Evolutionary conservation across 2,329 filamentous ascomycete genomes (phyloP), one percentile per base, ranked within the genome.

Genomic region (Alternaria atra): DNA sequence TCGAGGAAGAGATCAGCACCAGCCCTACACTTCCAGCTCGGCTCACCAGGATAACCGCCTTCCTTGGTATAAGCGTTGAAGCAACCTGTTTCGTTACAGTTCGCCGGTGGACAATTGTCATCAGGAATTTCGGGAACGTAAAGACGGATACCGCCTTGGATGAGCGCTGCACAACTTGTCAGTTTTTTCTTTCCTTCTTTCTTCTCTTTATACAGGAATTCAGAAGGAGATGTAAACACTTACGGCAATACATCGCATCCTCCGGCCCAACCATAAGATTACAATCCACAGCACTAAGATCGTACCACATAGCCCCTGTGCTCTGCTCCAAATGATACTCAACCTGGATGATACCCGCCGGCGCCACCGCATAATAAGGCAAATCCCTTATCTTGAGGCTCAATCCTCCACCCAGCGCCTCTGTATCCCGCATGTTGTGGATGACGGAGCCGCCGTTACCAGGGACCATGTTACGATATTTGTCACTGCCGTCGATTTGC

Each of bases 371-470:
- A 23, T 73, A 72, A 39, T 52, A 17, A 2, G 68, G 66, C 3
- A 64, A n/a, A 39, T 73, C 70, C 27, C 71, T 65, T 13, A 73
- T 61, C 40, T 73, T 75, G 48, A 75, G 39, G 6, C 60, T 48
- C 4, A 70, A 56, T 6, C 70, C 69, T 12, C 63, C 63, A 6
- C 39, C 39, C 2, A 55, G 32, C 4, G 5, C 5, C 35, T 61
- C 58, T 2, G 62, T 62, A 32, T 64, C 58, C 3, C 35, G 4
- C 67, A 73, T 68, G 13, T 13, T 13, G 32, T 70, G 66, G 10
- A 55, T n/a, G 9, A 52, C 29, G 1, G 54, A 52, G 42, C 55
- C 55, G 35, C 52, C 40, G 7, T 54, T 34, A 5, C 50, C 52
- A 7, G 67, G 63, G 4, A 74, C 60, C 9, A 50, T 46, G 29